phyloP scores from a whole-genome alignment of 2,329 filamentous ascomycete species.

The Cladophialophora psammophila region DNA sequence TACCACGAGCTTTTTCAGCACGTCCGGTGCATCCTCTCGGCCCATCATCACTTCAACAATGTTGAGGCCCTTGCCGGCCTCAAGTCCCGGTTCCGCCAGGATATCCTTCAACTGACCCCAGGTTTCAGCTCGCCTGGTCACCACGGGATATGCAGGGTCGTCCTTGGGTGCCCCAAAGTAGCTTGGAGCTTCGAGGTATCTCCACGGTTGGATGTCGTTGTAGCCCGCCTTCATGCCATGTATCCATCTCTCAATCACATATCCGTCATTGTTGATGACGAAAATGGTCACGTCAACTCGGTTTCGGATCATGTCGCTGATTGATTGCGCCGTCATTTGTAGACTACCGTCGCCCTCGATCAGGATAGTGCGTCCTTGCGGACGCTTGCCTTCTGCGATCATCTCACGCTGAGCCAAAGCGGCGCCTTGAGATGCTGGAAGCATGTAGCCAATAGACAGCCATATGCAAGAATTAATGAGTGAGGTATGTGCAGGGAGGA shows the following conservation, averaged over 20 bases:
- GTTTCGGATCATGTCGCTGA: constrained; percentile 68
- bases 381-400: constrained; percentile 58
- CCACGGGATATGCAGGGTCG: constrained; percentile 38
- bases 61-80: constrained; percentile 49
- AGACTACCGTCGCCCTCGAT: constrained; percentile 70
- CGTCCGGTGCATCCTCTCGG: constrained; percentile 47
- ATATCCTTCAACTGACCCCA: constrained; percentile 39
- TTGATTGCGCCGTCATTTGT: constrained; percentile 71
- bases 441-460: constrained; percentile 68
- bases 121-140: constrained; percentile 34
- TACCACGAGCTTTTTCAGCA: constrained; percentile 44
- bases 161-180: constrained; percentile 39
- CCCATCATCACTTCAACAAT: constrained; percentile 55
- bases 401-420: constrained; percentile 62
- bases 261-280: constrained; percentile 66
- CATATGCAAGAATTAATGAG: constrained; percentile 63
- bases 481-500: constrained; percentile 57
- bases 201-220: constrained; percentile 64
- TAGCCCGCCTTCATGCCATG: constrained; percentile 62
- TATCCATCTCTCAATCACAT: constrained; percentile 66
- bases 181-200: constrained; percentile 57
- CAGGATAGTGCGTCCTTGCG: constrained; percentile 61
- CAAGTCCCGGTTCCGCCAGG: constrained; percentile 44
- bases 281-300: constrained; percentile 59
- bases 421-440: constrained; percentile 64